A percentile compares a stretch with the other conserved stretches of the same genome.
phyloP scores from a whole-genome alignment of 108 stramenopile species.

The Pseudonitzschia pungens region DNA sequence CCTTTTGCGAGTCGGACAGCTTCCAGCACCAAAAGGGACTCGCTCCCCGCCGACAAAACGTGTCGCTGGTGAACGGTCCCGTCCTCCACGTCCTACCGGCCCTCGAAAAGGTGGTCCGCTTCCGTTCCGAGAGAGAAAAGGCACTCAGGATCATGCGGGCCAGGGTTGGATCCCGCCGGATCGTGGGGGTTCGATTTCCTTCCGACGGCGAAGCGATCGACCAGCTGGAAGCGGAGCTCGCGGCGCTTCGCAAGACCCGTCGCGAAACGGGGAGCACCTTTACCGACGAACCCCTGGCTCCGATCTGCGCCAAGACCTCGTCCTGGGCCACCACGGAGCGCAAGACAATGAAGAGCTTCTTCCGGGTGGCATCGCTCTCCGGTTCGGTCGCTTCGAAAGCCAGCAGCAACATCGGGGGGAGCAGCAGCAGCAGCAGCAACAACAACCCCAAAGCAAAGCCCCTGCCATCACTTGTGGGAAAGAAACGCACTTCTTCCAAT shows the following conservation, averaged over 20 bases:
- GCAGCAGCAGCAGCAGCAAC: background rate
- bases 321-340: slow-evolving; percentile 45
- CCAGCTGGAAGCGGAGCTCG: slow-evolving; percentile 35
- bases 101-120: slow-evolving; percentile 52
- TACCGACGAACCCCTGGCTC: slow-evolving; percentile 38
- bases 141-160: slow-evolving; percentile 50
- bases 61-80: slow-evolving; percentile 59
- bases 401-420: slow-evolving; percentile 1
- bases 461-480: background rate
- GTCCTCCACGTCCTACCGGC: slow-evolving; percentile 55
- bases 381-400: background rate
- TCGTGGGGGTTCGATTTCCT: slow-evolving; percentile 65
- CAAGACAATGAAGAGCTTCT: slow-evolving; percentile 64
- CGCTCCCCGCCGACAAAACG: slow-evolving; percentile 46
- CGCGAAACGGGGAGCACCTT: slow-evolving; percentile 23
- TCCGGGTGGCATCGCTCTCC: slow-evolving; percentile 11
- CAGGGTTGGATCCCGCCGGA: slow-evolving; percentile 36
- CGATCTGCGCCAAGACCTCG: slow-evolving; percentile 37
- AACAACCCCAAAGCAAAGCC: background rate
- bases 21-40: slow-evolving; percentile 40
- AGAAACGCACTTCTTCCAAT: background rate
- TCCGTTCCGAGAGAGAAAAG: slow-evolving; percentile 30
- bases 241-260: slow-evolving; percentile 23
- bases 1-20: slow-evolving; percentile 38
- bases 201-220: slow-evolving; percentile 36